phyloP scores from a whole-genome alignment of 2,329 filamentous ascomycete species.

The Fusarium stilboides region DNA sequence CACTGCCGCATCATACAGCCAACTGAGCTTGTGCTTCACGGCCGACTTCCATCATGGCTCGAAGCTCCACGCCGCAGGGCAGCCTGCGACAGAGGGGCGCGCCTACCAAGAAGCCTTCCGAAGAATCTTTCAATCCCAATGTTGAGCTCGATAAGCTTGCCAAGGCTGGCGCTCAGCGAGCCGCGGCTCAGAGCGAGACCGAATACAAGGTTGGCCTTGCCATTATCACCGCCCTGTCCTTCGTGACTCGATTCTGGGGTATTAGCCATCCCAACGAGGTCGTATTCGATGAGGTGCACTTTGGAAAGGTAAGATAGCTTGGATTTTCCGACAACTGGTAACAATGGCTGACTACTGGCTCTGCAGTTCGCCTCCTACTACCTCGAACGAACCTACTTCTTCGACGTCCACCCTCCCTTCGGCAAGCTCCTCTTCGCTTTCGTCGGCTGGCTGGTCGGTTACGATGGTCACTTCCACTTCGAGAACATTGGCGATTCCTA shows the following conservation, averaged over 20 bases:
- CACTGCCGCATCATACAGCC: slow-evolving; percentile 39
- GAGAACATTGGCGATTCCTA: slow-evolving; percentile 99
- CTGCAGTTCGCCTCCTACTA: slow-evolving; percentile 82
- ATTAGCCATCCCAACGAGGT: slow-evolving; percentile 97
- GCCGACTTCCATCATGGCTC: slow-evolving; percentile 59
- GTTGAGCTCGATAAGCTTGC: slow-evolving; percentile 67
- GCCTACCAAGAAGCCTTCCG: slow-evolving; percentile 64
- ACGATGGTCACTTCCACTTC: slow-evolving; percentile 97
- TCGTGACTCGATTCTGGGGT: slow-evolving; percentile 94
- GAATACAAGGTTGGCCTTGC: slow-evolving; percentile 86
- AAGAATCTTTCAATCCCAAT: slow-evolving; percentile 58
- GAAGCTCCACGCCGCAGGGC: slow-evolving; percentile 68
- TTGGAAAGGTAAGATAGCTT: slow-evolving; percentile 85
- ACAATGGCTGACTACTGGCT: slow-evolving; percentile 31
- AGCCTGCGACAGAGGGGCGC: slow-evolving; percentile 73
- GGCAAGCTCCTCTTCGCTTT: slow-evolving; percentile 98
- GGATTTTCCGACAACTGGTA: background rate
- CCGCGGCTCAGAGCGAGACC: slow-evolving; percentile 72
- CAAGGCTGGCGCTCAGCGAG: slow-evolving; percentile 55
- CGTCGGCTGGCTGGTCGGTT: slow-evolving; percentile 97
- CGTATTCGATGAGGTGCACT: slow-evolving; percentile 99
- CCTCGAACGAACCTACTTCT: slow-evolving; percentile 97
- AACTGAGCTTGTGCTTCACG: slow-evolving; percentile 12
- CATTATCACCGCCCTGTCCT: slow-evolving; percentile 86
- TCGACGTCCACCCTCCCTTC: slow-evolving; percentile 98